These are phyloP conservation scores for Neurospora cerealis DNA, from an alignment of 495 filamentous ascomycete species.

Conservation along the genomic window DNA sequence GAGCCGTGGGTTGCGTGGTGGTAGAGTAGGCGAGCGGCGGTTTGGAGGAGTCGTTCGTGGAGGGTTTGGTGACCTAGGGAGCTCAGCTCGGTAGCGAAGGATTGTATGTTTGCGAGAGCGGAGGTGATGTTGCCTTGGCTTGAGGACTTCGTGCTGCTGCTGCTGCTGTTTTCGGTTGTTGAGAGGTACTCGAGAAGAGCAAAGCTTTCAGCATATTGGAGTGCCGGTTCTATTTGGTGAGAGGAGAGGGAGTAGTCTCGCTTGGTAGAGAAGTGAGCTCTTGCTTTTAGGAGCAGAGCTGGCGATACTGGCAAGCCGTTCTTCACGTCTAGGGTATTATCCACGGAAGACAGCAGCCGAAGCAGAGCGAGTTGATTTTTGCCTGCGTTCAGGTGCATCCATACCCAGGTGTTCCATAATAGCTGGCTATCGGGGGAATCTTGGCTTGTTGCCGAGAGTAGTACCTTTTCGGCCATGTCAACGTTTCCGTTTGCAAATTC, in stretches of 20 bases:
- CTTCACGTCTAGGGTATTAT: conserved; percentile 3
- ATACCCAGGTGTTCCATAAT: conserved; percentile 64
- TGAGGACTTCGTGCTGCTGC: conserved; percentile 20
- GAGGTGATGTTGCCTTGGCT: conserved; percentile 42
- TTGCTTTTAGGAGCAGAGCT: conserved; percentile 43
- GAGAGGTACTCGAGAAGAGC: conserved; percentile 55
- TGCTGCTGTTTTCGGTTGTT: conserved; percentile 10
- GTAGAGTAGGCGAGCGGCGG: conserved; percentile 55
- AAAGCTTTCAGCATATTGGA: conserved; percentile 48
- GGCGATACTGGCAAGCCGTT: conserved; percentile 14
- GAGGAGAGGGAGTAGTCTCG: conserved; percentile 48
- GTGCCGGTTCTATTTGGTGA: conserved; percentile 31
- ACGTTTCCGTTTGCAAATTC: conserved; percentile 50
- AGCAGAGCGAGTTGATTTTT: conserved; percentile 24
- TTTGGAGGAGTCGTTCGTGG: conserved; percentile 56
- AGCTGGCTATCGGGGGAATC: conserved; percentile 33
- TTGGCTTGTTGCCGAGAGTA: conserved; percentile 42
- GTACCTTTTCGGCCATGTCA: conserved; percentile 50
- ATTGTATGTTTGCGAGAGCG: conserved; percentile 31
- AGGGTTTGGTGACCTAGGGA: conserved; percentile 32
- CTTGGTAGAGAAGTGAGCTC: conserved; percentile 44
- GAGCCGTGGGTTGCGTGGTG: conserved; percentile 50
- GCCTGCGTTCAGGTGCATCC: conserved; percentile 48
- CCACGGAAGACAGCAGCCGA: conserved; percentile 21
- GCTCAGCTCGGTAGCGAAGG: conserved; percentile 36